phyloP scores from a whole-genome alignment of 2,329 filamentous ascomycete species.

The Colletotrichum eleusines region DNA sequence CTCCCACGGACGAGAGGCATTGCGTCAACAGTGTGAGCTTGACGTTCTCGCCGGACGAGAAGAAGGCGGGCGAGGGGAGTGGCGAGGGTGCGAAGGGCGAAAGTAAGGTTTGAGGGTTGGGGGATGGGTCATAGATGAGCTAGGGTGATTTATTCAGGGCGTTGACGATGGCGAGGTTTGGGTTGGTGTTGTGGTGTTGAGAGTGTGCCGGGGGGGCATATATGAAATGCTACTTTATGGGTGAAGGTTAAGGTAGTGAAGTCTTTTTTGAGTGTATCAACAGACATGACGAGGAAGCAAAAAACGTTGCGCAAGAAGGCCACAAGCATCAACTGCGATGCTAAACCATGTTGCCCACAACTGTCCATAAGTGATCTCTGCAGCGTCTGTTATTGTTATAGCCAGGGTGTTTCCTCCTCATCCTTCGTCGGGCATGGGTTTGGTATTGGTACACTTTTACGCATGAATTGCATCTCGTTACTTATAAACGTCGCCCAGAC shows the following conservation, averaged over 20 bases:
- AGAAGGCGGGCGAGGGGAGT: constrained; percentile 49
- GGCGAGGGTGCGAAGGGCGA: constrained; percentile 50
- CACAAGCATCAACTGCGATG: background rate
- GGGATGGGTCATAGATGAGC: background rate
- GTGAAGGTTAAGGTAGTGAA: background rate
- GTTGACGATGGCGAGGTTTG: background rate
- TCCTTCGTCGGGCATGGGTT: background rate
- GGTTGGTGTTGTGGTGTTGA: background rate
- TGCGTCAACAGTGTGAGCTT: constrained; percentile 96
- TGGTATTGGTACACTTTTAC: background rate
- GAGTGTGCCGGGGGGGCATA: no score
- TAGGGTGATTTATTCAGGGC: background rate
- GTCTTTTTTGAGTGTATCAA: background rate
- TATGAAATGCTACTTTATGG: no score
- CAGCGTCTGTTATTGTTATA: background rate
- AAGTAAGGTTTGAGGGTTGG: constrained; percentile 51
- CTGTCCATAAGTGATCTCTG: background rate
- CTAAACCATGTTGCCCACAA: background rate
- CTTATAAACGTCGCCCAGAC: background rate
- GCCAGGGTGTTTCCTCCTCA: background rate
- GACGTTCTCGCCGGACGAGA: constrained; percentile 80
- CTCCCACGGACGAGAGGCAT: constrained; percentile 94
- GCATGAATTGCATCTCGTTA: background rate
- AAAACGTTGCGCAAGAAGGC: background rate
- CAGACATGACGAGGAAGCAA: background rate